Conservation (phyloP, 805 yeast species). For the Wickerhamomyces sydowiorum region DNA sequence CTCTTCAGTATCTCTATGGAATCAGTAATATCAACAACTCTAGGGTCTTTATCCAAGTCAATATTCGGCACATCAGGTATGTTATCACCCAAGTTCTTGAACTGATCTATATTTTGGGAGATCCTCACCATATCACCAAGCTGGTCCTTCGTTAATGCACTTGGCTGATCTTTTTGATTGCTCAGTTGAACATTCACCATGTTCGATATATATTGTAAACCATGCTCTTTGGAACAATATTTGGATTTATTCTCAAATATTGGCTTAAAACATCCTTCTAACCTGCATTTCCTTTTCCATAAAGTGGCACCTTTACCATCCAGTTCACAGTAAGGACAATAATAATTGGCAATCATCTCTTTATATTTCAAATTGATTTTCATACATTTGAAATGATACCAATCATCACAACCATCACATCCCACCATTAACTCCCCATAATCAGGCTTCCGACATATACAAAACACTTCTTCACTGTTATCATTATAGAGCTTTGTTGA, state of each 20-base stretch:
- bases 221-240: constrained; percentile 75
- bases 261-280: constrained; percentile 51
- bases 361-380: constrained; percentile 44
- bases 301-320: constrained; percentile 40
- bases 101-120: constrained; percentile 8
- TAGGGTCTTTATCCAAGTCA: constrained; percentile 11
- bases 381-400: constrained; percentile 87
- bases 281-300: constrained; percentile 76
- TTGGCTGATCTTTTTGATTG: neutral
- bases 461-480: constrained; percentile 60
- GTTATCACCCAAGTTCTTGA: constrained; percentile 27
- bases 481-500: constrained; percentile 30
- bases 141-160: constrained; percentile 4
- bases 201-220: constrained; percentile 25
- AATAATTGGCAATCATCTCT: constrained; percentile 55
- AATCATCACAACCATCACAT: constrained; percentile 92
- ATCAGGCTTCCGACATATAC: constrained; percentile 76
- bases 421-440: constrained; percentile 84
- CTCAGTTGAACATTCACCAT: constrained; percentile 2
- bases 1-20: neutral
- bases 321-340: constrained; percentile 66
- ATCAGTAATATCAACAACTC: constrained; percentile 3
- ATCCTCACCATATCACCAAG: constrained; percentile 10
- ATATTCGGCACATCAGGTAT: constrained; percentile 40
- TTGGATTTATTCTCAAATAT: constrained; percentile 45